Evolutionary conservation across 176 grass and related monocot genomes (phyloP).

Genomic region (Metroxylon sagu): DNA sequence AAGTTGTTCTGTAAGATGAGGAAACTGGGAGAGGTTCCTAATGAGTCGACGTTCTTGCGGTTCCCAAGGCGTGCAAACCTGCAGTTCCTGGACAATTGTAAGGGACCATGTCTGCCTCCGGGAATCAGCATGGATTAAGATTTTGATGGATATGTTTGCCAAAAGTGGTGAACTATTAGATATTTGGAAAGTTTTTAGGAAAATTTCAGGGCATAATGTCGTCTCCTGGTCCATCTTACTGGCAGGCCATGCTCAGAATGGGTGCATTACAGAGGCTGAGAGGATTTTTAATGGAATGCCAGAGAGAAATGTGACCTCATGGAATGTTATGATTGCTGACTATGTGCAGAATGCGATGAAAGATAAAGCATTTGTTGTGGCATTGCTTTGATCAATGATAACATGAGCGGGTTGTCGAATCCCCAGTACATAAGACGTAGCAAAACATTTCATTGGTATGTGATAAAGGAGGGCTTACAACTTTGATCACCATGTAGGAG

Average conservation of each 20-base stretch:
- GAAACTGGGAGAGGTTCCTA: not conserved
- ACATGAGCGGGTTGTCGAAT: conserved; percentile 10
- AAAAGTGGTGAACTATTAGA: conserved; percentile 8
- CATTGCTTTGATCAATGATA: not conserved
- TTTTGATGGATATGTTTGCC: conserved; percentile 8
- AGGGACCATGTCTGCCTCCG: conserved; percentile 2
- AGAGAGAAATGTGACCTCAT: conserved; percentile 5
- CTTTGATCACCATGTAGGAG: conserved; percentile 12
- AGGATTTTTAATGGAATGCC: conserved; percentile 10
- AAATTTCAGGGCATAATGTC: conserved; percentile 1
- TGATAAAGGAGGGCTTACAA: conserved; percentile 5
- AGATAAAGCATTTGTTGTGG: conserved; percentile 2
- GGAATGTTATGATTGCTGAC: conserved; percentile 11
- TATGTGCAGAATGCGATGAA: conserved; percentile 6
- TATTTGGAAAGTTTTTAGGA: not conserved
- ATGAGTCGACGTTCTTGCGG: conserved; percentile 14
- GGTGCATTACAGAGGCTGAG: conserved; percentile 11
- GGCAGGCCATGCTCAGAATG: conserved; percentile 6
- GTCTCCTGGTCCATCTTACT: conserved; percentile 11
- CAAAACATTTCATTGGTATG: conserved; percentile 2
- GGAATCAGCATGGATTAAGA: conserved; percentile 1
- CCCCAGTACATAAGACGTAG: not conserved
- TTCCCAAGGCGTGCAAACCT: conserved; percentile 7
- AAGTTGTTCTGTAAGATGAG: conserved; percentile 5
- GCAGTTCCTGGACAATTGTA: not conserved